Percentiles rank a stretch among this genome's conserved stretches.
Conservation (phyloP, 1,284 basidiomycete species). For the Ustilago lituana region DNA sequence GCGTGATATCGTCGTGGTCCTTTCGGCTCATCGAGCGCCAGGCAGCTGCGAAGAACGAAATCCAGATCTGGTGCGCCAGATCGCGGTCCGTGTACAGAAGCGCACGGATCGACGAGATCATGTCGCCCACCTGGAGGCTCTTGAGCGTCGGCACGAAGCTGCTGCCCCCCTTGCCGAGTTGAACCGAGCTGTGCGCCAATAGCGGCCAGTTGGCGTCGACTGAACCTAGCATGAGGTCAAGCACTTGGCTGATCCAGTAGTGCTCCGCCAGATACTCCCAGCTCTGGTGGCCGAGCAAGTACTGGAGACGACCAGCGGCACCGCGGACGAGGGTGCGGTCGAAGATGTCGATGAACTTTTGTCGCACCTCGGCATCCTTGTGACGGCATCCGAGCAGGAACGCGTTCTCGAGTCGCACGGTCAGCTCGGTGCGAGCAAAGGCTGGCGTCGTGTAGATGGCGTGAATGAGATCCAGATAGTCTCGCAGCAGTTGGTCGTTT, state of each 20-base stretch:
- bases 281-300: conserved; percentile 90
- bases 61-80: conserved; percentile 85
- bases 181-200: conserved; percentile 27
- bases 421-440: conserved; percentile 90
- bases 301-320: conserved; percentile 83
- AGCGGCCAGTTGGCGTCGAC: conserved; percentile 55
- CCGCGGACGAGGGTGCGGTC: conserved; percentile 88
- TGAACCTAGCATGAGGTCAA: conserved; percentile 84
- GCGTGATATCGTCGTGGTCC: conserved; percentile 88
- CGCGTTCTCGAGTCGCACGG: conserved; percentile 88
- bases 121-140: conserved; percentile 44
- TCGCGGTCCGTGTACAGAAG: conserved; percentile 83
- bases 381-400: conserved; percentile 93
- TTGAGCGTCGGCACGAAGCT: conserved; percentile 44
- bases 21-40: conserved; percentile 87
- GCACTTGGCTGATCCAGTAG: conserved; percentile 93
- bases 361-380: conserved; percentile 80
- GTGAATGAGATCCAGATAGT: conserved; percentile 89
- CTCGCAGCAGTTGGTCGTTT: conserved; percentile 78
- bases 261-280: conserved; percentile 94
- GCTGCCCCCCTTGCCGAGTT: conserved; percentile 40
- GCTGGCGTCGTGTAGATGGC: conserved; percentile 91
- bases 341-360: conserved; percentile 88
- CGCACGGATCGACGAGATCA: conserved; percentile 77
- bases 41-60: conserved; percentile 86